Conservation (phyloP, 768 basidiomycete species). For the Phylloporus arenicola region DNA sequence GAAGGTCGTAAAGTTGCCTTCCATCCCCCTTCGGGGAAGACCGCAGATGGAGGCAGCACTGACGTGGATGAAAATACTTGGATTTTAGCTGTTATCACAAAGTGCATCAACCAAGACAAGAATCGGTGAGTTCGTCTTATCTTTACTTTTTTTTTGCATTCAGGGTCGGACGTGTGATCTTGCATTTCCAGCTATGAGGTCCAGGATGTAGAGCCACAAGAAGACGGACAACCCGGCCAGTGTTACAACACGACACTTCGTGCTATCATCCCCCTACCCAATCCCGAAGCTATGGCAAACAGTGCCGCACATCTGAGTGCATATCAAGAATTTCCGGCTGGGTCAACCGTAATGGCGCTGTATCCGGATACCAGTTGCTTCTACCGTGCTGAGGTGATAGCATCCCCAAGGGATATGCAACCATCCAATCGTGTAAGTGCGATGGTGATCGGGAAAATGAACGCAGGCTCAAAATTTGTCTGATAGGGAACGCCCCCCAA, state of each 20-base stretch:
- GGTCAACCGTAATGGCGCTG: constrained; percentile 78
- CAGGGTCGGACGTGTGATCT: background rate
- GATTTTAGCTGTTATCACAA: constrained; percentile 76
- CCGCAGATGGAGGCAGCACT: constrained; percentile 43
- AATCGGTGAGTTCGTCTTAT: constrained; percentile 42
- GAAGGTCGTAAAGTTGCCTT: constrained; percentile 79
- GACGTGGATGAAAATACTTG: constrained; percentile 51
- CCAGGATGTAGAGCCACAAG: constrained; percentile 79
- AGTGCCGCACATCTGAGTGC: constrained; percentile 60
- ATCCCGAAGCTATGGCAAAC: constrained; percentile 52
- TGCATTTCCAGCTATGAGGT: constrained; percentile 63
- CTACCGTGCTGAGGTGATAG: constrained; percentile 79
- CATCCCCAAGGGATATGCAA: constrained; percentile 49
- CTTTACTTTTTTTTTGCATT: background rate
- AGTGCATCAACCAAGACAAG: constrained; percentile 66
- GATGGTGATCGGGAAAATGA: background rate
- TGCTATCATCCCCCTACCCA: constrained; percentile 76
- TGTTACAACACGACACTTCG: constrained; percentile 65
- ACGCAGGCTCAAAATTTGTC: constrained; percentile 7
- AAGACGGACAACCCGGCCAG: constrained; percentile 68
- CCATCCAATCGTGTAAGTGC: constrained; percentile 35
- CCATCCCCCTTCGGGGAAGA: constrained; percentile 59
- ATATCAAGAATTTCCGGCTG: constrained; percentile 66
- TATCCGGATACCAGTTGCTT: constrained; percentile 91
- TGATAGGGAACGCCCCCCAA: constrained; percentile 37